These are phyloP conservation scores for Sporisorium scitamineum DNA, from an alignment of 1,284 basidiomycete genomes.

Conservation along the genomic window DNA sequence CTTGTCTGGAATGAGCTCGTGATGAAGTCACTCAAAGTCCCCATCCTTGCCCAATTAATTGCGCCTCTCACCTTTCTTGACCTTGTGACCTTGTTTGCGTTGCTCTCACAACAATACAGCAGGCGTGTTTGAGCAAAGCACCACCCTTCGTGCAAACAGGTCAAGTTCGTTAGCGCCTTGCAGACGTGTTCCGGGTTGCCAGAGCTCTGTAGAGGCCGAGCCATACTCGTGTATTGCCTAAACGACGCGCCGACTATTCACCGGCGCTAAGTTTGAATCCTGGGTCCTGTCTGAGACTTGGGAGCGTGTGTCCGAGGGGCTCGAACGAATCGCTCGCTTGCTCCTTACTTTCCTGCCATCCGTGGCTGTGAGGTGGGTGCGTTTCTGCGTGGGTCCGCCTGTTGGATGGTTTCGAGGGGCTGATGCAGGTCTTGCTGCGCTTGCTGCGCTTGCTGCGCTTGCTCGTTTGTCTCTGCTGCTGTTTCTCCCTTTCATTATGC, in stretches of 20 bases:
- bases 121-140: neutral
- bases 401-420: slow-evolving; percentile 1
- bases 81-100: neutral
- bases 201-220: slow-evolving; percentile 3
- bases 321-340: slow-evolving; percentile 19
- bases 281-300: slow-evolving; percentile 27
- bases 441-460: slow-evolving; percentile 8
- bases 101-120: neutral
- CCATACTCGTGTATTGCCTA: slow-evolving; percentile 10
- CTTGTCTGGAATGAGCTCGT: neutral
- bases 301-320: slow-evolving; percentile 4
- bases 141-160: neutral
- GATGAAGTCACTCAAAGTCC: slow-evolving; percentile 3
- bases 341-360: neutral
- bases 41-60: neutral
- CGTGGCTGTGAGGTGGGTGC: slow-evolving; percentile 29
- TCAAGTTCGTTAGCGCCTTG: slow-evolving; percentile 3
- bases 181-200: neutral
- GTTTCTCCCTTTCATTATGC: neutral
- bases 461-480: neutral
- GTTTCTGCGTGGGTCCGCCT: neutral
- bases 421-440: slow-evolving; percentile 4
- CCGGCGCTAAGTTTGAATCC: slow-evolving; percentile 17
- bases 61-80: neutral
- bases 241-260: slow-evolving; percentile 7